These are phyloP conservation scores for Cercospora brassicicola DNA, from an alignment of 2,329 filamentous ascomycete species.

Conservation along the genomic window DNA sequence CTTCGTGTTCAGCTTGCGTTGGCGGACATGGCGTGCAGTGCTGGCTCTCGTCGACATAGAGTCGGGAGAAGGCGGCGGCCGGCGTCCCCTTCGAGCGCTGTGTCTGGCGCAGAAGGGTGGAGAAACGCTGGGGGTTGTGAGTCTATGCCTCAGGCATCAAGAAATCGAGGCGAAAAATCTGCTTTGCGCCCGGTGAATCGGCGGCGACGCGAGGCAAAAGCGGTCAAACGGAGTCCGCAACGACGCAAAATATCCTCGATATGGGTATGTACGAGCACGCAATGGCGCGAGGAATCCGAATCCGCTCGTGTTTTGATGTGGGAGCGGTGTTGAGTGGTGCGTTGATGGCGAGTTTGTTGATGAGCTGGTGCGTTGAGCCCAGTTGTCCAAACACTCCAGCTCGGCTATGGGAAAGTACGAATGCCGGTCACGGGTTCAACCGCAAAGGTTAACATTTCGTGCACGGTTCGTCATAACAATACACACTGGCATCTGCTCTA, in stretches of 20 bases:
- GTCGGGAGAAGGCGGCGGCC: constrained; percentile 5
- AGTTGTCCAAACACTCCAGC: constrained; percentile 10
- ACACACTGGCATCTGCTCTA: not conserved
- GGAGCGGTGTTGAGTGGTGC: constrained; percentile 9
- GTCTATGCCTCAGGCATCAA: constrained; percentile 7
- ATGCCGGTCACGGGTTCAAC: not conserved
- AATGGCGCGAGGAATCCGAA: constrained; percentile 3
- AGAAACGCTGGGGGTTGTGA: not conserved
- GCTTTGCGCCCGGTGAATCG: constrained; percentile 12
- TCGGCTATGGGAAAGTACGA: constrained; percentile 2
- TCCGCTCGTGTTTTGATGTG: constrained; percentile 2
- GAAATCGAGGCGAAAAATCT: constrained; percentile 3
- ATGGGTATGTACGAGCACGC: constrained; percentile 23
- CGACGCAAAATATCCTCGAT: constrained; percentile 13
- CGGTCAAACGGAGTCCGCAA: constrained; percentile 11
- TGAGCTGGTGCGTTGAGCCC: constrained; percentile 10
- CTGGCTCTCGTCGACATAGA: constrained; percentile 31
- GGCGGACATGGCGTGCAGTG: constrained; percentile 57
- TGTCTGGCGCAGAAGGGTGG: constrained; percentile 11
- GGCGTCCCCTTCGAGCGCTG: constrained; percentile 8
- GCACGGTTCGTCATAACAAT: not conserved
- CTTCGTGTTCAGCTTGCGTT: constrained; percentile 91
- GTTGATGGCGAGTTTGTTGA: constrained; percentile 20
- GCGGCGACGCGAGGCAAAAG: constrained; percentile 13
- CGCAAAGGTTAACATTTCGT: not conserved